Evolutionary conservation across 352 stramenopile genomes (phyloP).

Genomic region (Pythium pyrilobum): DNA sequence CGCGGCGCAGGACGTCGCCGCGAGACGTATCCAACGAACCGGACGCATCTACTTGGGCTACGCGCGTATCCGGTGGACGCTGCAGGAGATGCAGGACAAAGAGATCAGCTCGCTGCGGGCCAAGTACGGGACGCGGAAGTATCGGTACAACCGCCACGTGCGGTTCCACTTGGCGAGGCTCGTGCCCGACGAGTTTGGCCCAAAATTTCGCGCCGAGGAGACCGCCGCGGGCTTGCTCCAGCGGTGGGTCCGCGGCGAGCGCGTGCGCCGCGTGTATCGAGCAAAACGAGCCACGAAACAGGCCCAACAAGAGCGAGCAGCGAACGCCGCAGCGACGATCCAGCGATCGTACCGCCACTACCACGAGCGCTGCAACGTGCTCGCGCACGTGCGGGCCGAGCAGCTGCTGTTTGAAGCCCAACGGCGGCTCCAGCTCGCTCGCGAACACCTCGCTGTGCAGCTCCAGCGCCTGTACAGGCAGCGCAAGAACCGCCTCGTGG

Average conservation of each 20-base stretch:
- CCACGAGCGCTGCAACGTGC: neutral
- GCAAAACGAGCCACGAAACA: slow-evolving; percentile 16
- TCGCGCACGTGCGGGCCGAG: slow-evolving; percentile 1
- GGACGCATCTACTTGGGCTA: slow-evolving; percentile 37
- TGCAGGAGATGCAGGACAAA: slow-evolving; percentile 26
- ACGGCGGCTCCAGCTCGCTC: slow-evolving; percentile 21
- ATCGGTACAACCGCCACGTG: slow-evolving; percentile 54
- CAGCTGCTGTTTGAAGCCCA: slow-evolving; percentile 42
- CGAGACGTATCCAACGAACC: slow-evolving; percentile 37
- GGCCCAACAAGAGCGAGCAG: slow-evolving; percentile 3
- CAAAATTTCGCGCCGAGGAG: slow-evolving; percentile 41
- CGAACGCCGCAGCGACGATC: slow-evolving; percentile 13
- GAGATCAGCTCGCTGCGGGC: slow-evolving; percentile 39
- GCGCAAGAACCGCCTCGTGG: slow-evolving; percentile 18
- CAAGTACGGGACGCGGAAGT: slow-evolving; percentile 61
- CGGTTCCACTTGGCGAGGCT: slow-evolving; percentile 37
- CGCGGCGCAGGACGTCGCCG: slow-evolving; percentile 48
- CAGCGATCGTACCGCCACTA: slow-evolving; percentile 10
- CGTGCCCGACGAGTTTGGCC: slow-evolving; percentile 40
- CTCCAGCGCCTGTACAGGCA: slow-evolving; percentile 38
- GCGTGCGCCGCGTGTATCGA: slow-evolving; percentile 25
- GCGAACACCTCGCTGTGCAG: slow-evolving; percentile 33
- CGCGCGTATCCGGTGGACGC: slow-evolving; percentile 37
- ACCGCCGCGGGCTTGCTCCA: slow-evolving; percentile 30
- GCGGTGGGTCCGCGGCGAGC: slow-evolving; percentile 40